These are phyloP conservation scores for Fraxinus angustifolia DNA, from an alignment of 305 asterid genomes.

Conservation along the genomic window DNA sequence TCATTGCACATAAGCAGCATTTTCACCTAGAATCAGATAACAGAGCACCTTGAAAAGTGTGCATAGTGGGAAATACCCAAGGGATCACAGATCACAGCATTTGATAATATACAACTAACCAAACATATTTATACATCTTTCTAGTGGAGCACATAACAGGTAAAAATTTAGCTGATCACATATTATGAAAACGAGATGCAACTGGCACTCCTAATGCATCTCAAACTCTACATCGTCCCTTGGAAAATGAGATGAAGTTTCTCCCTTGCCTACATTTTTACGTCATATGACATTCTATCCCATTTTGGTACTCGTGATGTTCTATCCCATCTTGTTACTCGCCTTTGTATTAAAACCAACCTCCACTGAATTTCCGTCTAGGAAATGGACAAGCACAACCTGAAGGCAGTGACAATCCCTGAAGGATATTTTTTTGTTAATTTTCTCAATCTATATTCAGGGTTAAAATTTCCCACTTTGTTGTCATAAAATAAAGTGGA, in stretches of 20 bases:
- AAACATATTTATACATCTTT: not conserved
- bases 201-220: not conserved
- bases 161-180: not conserved
- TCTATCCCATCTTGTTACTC: not conserved
- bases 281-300: not conserved
- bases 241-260: not conserved
- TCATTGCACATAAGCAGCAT: not conserved
- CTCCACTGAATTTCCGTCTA: not conserved
- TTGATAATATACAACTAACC: not conserved
- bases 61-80: not conserved
- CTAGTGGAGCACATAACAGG: not conserved
- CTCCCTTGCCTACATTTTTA: not conserved
- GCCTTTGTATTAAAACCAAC: not conserved
- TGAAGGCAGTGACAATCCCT: not conserved
- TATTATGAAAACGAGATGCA: not conserved
- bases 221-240: not conserved
- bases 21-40: not conserved
- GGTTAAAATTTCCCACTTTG: not conserved
- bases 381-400: not conserved
- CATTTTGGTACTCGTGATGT: not conserved
- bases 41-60: not conserved
- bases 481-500: not conserved
- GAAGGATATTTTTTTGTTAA: not conserved
- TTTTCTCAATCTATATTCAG: not conserved
- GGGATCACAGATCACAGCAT: not conserved